Percentiles rank a stretch among this genome's conserved stretches.
Conservation (phyloP, 257 asterid species). For the Solanum clarkiae region DNA sequence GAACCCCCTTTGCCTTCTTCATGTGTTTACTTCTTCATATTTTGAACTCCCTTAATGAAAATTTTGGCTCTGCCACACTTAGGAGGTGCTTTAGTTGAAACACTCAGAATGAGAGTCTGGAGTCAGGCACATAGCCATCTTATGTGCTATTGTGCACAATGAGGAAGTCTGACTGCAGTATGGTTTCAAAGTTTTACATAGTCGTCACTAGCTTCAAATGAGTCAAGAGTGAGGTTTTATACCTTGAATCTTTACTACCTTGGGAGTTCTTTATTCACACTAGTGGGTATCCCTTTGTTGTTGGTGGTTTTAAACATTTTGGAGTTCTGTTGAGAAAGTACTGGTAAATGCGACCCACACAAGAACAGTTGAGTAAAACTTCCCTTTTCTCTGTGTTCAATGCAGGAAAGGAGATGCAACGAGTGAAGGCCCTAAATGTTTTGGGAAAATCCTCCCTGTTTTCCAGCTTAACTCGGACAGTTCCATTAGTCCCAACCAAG, state of each 20-base stretch:
- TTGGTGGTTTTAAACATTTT: not conserved
- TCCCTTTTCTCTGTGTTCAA: not conserved
- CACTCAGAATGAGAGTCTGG: not conserved
- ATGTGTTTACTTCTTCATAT: not conserved
- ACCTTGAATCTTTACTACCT: not conserved
- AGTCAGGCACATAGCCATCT: not conserved
- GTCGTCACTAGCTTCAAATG: not conserved
- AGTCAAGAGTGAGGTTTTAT: not conserved
- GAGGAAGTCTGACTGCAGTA: not conserved
- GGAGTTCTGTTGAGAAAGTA: not conserved
- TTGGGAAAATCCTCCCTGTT: slow-evolving; percentile 34
- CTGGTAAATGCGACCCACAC: not conserved
- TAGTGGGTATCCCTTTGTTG: not conserved
- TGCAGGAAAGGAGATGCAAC: slow-evolving; percentile 69
- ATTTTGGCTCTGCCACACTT: not conserved
- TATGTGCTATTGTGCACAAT: not conserved
- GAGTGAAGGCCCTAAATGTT: slow-evolving; percentile 49
- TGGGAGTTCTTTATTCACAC: not conserved
- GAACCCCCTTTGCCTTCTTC: not conserved
- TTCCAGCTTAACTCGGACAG: slow-evolving; percentile 11
- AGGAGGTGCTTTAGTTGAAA: not conserved
- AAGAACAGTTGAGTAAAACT: not conserved
- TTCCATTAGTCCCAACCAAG: slow-evolving; percentile 21
- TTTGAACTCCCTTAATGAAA: not conserved
- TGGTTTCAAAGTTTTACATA: not conserved